phyloP scores from a whole-genome alignment of 2,329 filamentous ascomycete species.

The Penicillium sumatraense region DNA sequence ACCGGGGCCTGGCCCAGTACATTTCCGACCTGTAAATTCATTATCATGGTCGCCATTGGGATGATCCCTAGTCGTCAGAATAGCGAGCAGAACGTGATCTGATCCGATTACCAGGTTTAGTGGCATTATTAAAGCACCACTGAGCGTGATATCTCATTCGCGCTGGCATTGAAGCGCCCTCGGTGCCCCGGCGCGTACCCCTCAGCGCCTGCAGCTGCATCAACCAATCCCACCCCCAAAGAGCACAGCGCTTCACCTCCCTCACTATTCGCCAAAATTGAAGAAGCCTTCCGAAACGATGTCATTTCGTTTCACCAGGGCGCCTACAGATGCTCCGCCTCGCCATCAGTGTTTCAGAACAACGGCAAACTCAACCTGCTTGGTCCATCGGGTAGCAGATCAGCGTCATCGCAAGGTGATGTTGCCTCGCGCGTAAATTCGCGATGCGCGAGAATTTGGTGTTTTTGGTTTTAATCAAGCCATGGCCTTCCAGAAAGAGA shows the following conservation, averaged over 20 bases:
- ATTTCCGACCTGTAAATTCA: too few species aligned
- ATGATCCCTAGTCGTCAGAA: background rate
- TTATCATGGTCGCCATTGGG: too few species aligned
- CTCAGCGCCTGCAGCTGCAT: constrained; percentile 13
- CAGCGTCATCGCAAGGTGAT: constrained; percentile 17
- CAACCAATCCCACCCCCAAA: constrained; percentile 12
- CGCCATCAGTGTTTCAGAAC: constrained; percentile 29
- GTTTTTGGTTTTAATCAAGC: constrained; percentile 21
- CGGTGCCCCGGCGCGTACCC: constrained; percentile 25
- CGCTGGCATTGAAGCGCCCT: constrained; percentile 24
- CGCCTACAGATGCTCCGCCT: constrained; percentile 31
- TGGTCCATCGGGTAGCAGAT: constrained; percentile 7
- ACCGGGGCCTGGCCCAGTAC: too few species aligned
- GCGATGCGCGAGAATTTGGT: constrained; percentile 9
- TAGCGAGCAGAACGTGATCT: background rate
- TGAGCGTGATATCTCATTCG: background rate
- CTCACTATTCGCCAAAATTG: constrained; percentile 10
- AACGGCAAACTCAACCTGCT: constrained; percentile 6
- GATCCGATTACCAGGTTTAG: background rate
- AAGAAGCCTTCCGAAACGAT: constrained; percentile 2
- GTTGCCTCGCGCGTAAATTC: constrained; percentile 20
- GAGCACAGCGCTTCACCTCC: constrained; percentile 10
- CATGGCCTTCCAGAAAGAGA: background rate
- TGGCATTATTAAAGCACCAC: constrained; percentile 15
- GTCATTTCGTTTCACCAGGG: constrained; percentile 34